Percentiles rank a stretch among this genome's conserved stretches.
Evolutionary conservation across 2,329 filamentous ascomycete species (phyloP).

Genomic region (Diaporthe ampelina): DNA sequence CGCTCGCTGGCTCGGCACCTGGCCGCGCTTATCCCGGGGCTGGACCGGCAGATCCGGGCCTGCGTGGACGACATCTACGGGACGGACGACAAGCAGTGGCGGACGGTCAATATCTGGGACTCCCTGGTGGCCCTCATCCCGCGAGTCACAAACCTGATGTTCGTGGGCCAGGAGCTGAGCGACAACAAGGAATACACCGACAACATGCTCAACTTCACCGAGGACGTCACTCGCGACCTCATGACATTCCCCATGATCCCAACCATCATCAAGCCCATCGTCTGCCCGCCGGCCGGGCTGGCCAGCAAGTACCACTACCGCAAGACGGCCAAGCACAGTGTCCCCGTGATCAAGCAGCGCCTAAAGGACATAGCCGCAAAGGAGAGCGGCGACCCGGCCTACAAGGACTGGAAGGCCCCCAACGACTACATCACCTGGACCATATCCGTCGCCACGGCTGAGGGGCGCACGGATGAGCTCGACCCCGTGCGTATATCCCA

Average conservation of each 20-base stretch:
- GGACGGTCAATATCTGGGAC: conserved; percentile 59
- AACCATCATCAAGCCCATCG: conserved; percentile 61
- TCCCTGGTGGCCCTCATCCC: conserved; percentile 59
- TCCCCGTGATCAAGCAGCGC: conserved; percentile 65
- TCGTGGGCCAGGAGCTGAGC: conserved; percentile 55
- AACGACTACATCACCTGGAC: conserved; percentile 72
- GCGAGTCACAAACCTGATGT: conserved; percentile 58
- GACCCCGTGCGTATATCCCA: conserved; percentile 63
- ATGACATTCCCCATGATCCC: conserved; percentile 63
- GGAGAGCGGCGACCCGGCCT: conserved; percentile 55
- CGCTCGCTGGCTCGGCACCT: conserved; percentile 59
- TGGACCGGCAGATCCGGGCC: conserved; percentile 57
- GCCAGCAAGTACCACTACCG: conserved; percentile 63
- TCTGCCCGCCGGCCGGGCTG: conserved; percentile 60
- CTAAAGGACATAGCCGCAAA: conserved; percentile 61
- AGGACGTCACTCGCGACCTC: conserved; percentile 61
- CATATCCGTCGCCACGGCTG: conserved; percentile 63
- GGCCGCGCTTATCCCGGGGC: conserved; percentile 53
- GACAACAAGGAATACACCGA: conserved; percentile 61
- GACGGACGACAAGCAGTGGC: conserved; percentile 52
- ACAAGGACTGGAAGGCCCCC: conserved; percentile 58
- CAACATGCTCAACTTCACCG: conserved; percentile 64
- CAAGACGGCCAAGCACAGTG: conserved; percentile 55
- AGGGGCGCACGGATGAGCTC: conserved; percentile 59
- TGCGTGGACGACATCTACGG: conserved; percentile 54